phyloP scores from a whole-genome alignment of 2,329 filamentous ascomycete species.

The Fusarium dimerum region DNA sequence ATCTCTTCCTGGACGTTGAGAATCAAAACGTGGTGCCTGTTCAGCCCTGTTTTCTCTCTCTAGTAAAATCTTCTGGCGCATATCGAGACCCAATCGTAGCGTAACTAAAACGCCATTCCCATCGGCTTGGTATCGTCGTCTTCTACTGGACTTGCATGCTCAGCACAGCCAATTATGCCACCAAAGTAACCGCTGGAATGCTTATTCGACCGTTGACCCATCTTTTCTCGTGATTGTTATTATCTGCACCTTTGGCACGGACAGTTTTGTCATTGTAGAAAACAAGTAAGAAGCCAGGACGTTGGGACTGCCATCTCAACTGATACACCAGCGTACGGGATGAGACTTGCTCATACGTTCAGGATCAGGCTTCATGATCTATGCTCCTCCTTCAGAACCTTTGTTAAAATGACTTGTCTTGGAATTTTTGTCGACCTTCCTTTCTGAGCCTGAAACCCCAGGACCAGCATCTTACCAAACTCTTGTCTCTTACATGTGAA shows the following conservation, averaged over 20 bases:
- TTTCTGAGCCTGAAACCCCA: background rate
- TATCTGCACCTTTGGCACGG: background rate
- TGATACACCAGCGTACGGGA: background rate
- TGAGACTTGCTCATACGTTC: background rate
- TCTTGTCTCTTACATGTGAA: background rate
- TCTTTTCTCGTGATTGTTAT: background rate
- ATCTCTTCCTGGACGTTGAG: background rate
- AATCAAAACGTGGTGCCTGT: background rate
- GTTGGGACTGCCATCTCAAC: background rate
- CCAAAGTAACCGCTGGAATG: constrained; percentile 15
- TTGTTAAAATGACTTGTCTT: background rate
- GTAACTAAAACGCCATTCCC: constrained; percentile 8
- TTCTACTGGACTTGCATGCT: background rate
- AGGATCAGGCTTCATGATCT: background rate
- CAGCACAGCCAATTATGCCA: background rate
- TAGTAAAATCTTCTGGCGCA: constrained; percentile 14
- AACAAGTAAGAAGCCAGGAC: too few relatives aligned
- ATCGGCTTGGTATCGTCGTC: constrained; percentile 2
- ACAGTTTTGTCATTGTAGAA: background rate
- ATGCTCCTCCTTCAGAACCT: background rate
- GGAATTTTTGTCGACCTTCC: background rate
- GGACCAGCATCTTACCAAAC: too few relatives aligned
- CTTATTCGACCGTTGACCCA: background rate
- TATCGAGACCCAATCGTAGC: constrained; percentile 17
- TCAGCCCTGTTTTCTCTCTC: background rate